Base-by-base conservation (phyloP, 148 eudicot species). In the Nepenthes gracilis region DNA sequence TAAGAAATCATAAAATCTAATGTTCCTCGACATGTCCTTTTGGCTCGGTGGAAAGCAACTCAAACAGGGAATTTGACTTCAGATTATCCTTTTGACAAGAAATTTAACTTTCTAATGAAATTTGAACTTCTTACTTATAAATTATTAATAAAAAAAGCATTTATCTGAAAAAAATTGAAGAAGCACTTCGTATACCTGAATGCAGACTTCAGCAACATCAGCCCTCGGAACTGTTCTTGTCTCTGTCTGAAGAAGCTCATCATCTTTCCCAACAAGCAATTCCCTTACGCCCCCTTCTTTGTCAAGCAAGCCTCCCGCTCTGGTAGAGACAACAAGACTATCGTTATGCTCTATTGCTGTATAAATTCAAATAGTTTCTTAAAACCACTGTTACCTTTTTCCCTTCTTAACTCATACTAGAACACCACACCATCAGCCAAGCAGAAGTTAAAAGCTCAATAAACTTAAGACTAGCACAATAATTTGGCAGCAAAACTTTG, bases 221-320 rank as follows among this genome's bases (percentile, higher is more conserved):
- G 96, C 74, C 72, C 98, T 84, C 1, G 96, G 66, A 59, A 93
- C 61, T 35, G 88, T 71, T 66, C 68, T 84, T 36, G 79, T 83
- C n/a, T 86, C 98, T 52, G 87, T 82, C 77, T 80, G 72, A 72
- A 93, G 95, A 78, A 93, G 95, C 74, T 88, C 98, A 48, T 93
- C 98, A 43, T 93, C 96, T 67, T 93, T 93, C 43, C 98, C 98
- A 35, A 84, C 81, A 58, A 88, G 69, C 74, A 93, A 68, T 71
- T 93, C 95, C 54, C 98, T 65, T 2, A 76, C 33, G 54, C 95
- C 89, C 11, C 98, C 98, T 55, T 86, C 85, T 77, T 84, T 88
- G 78, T 93, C 98, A 74, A 77, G 89, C 79, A 93, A 79, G 35
- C 98, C 98, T 69, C 98, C 96, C 66, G 98, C 95, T 70, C 96